Percentiles rank a stretch among this genome's conserved stretches.
These are phyloP conservation scores for Mycena leptocephala DNA, from an alignment of 768 basidiomycete species.

Conservation along the genomic window DNA sequence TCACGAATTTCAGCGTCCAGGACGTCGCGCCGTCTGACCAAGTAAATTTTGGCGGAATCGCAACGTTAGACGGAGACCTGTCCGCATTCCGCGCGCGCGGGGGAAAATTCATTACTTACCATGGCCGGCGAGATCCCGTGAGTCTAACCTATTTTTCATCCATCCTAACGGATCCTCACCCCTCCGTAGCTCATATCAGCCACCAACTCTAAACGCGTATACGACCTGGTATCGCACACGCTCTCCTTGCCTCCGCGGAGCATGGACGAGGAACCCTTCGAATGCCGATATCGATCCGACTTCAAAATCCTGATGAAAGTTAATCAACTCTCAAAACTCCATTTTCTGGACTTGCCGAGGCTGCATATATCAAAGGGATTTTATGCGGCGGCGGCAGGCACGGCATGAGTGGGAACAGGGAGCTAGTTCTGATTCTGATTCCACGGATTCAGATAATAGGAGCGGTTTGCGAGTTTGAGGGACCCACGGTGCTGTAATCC, in stretches of 20 bases:
- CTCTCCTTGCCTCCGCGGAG: constrained; percentile 14
- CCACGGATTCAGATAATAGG: too few species aligned
- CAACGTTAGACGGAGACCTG: constrained; percentile 7
- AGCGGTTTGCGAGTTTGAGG: too few species aligned
- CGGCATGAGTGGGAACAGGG: too few species aligned
- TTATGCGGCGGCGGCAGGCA: too few species aligned
- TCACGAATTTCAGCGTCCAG: background rate
- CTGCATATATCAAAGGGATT: too few species aligned
- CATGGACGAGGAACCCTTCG: too few species aligned
- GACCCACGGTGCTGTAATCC: too few species aligned
- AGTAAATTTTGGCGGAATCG: background rate
- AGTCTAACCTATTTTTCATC: background rate
- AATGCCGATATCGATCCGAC: too few species aligned
- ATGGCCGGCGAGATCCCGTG: constrained; percentile 38
- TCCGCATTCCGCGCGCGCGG: constrained; percentile 28
- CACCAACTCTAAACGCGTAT: constrained; percentile 34
- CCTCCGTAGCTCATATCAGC: constrained; percentile 33
- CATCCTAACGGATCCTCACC: background rate
- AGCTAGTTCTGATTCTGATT: too few species aligned
- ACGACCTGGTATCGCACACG: constrained; percentile 37
- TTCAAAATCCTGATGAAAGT: too few species aligned
- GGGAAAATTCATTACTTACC: constrained; percentile 43
- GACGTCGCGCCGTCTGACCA: background rate
- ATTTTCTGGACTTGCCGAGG: too few species aligned
- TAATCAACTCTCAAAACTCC: too few species aligned